Base-by-base conservation (phyloP, 495 filamentous ascomycete genomes). In the Tirmania nivea region DNA sequence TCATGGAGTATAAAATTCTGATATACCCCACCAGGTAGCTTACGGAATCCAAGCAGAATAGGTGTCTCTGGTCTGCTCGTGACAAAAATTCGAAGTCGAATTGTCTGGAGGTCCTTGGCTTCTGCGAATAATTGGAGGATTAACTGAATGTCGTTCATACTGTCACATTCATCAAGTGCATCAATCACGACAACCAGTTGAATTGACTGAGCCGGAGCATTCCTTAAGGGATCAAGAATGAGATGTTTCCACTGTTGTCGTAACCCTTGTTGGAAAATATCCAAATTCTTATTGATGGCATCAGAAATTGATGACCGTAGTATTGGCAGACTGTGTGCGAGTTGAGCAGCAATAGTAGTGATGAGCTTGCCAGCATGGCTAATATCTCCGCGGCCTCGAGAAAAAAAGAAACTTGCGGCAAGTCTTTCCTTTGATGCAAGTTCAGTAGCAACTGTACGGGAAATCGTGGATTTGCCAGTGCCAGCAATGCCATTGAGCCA, bases 1-100 rank as follows among this genome's bases (percentile, higher is more conserved):
- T 59, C 48, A 49, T 59, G 50, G 1, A 59, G 55, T 12, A 57
- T 39, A 17, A 65, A 35, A 51, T 62, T 57, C 21, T 58, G 25
- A 54, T 57, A 45, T 35, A 20, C 39, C 8, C 31, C 55, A 0
- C 55, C 47, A 17, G 54, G n/a, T 19, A 61, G 52, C n/a, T 52
- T 34, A 3, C 39, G 17, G 56, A 66, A 64, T 11, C 59, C 54
- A 21, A 25, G 35, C 1, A 57, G 58, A 48, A 67, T 62, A 20
- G 54, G 62, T 50, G 61, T 48, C 55, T 66, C 66, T 36, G 63
- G 66, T 56, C 60, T 59, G 62, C 67, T 69, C n/a, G 67, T 66
- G 16, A 69, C 19, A 52, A 69, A 61, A n/a, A 69, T 47, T 10
- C 62, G 58, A 8, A 67, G 51, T 31, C 35, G 54, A 7, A 31